Conservation (phyloP, 2,329 filamentous ascomycete species). For the Samsoniella hepiali region DNA sequence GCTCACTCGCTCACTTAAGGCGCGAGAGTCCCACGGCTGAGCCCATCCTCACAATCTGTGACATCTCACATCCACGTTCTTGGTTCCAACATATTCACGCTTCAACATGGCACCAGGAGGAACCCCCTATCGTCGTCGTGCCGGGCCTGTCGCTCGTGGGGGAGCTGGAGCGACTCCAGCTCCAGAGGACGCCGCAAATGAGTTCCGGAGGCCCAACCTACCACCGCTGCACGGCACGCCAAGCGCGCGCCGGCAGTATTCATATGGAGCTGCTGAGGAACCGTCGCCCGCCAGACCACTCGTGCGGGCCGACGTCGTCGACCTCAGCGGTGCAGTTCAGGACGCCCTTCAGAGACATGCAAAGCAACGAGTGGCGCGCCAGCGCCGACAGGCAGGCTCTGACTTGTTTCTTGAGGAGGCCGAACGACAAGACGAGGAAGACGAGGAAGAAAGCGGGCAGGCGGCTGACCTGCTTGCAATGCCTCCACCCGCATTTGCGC, state of each 20-base stretch:
- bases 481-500: slow-evolving; percentile 8
- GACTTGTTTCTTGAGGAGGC: slow-evolving; percentile 4
- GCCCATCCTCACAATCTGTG: not conserved
- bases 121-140: slow-evolving; percentile 8
- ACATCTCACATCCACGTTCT: not conserved
- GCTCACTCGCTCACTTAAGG: slow-evolving; percentile 13
- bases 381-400: not conserved
- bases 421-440: not conserved
- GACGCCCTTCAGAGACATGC: slow-evolving; percentile 26
- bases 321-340: slow-evolving; percentile 30
- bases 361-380: slow-evolving; percentile 18
- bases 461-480: slow-evolving; percentile 1
- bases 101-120: slow-evolving; percentile 22
- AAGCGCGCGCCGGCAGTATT: slow-evolving; percentile 36
- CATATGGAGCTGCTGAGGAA: slow-evolving; percentile 37
- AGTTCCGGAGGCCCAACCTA: slow-evolving; percentile 27
- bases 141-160: not conserved
- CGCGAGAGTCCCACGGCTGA: not conserved
- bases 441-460: not conserved
- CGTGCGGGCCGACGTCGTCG: slow-evolving; percentile 23
- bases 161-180: slow-evolving; percentile 7
- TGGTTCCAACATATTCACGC: not conserved
- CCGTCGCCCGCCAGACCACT: slow-evolving; percentile 27
- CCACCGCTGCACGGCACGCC: slow-evolving; percentile 32
- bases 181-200: not conserved